phyloP scores from a whole-genome alignment of 352 stramenopile species.

The Globisporangium okanoganense region DNA sequence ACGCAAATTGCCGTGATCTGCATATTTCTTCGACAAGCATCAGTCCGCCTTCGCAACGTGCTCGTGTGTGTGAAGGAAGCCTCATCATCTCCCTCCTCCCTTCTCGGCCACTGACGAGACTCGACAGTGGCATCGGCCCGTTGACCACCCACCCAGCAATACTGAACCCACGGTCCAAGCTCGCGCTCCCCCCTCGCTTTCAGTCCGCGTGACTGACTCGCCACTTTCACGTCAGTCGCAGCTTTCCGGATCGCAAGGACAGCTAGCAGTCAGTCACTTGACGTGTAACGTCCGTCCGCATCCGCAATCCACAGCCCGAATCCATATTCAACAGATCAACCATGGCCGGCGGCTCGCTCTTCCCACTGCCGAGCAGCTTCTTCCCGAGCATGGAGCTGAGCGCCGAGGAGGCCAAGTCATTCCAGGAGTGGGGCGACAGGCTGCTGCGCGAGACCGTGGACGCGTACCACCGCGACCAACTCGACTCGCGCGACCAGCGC shows the following conservation, averaged over 20 bases:
- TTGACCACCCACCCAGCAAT: background rate
- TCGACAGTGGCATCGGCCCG: background rate
- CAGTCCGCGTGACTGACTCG: background rate
- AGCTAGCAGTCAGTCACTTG: background rate
- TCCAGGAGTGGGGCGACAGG: slow-evolving; percentile 61
- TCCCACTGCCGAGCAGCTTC: slow-evolving; percentile 58
- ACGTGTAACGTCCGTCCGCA: background rate
- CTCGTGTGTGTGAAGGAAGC: background rate
- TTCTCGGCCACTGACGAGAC: background rate
- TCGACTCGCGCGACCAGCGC: slow-evolving; percentile 50
- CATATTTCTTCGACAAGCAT: background rate
- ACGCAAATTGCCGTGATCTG: background rate
- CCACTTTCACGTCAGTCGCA: slow-evolving; percentile 5
- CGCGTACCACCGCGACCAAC: slow-evolving; percentile 64
- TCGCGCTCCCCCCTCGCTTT: background rate
- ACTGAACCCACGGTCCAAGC: background rate
- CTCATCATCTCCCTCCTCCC: background rate
- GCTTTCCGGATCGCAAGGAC: background rate
- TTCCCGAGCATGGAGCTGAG: slow-evolving; percentile 54
- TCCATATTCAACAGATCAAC: slow-evolving; percentile 7
- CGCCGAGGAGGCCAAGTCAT: slow-evolving; percentile 37
- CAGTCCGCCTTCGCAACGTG: background rate
- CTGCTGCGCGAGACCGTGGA: slow-evolving; percentile 67
- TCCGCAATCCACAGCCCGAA: slow-evolving; percentile 3
- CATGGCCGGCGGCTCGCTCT: slow-evolving; percentile 26